Percentiles rank a stretch among this genome's conserved stretches.
Evolutionary conservation across 352 stramenopile genomes (phyloP).

Genomic region (Phytopythium mirpurense): DNA sequence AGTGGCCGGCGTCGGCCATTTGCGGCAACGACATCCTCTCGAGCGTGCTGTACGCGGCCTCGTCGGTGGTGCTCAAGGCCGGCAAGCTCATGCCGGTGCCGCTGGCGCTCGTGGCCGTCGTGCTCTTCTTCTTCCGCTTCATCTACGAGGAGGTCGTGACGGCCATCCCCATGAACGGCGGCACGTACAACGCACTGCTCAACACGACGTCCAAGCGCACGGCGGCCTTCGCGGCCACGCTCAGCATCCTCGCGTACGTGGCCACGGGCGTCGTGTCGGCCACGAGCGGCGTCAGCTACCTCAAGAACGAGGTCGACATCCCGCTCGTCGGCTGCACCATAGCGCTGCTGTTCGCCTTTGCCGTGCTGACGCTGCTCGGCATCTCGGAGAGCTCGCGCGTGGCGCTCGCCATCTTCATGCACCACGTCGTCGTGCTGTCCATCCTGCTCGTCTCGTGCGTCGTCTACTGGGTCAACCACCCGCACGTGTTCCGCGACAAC

Average conservation of each 20-base stretch:
- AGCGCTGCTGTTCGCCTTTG: slow-evolving; percentile 76
- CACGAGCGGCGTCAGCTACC: slow-evolving; percentile 53
- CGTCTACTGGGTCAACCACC: slow-evolving; percentile 49
- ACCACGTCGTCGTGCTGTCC: slow-evolving; percentile 76
- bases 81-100: slow-evolving; percentile 85
- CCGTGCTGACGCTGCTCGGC: slow-evolving; percentile 74
- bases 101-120: slow-evolving; percentile 67
- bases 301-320: slow-evolving; percentile 57
- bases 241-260: slow-evolving; percentile 90
- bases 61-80: slow-evolving; percentile 59
- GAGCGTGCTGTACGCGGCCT: slow-evolving; percentile 79
- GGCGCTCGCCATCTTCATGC: slow-evolving; percentile 79
- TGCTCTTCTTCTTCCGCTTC: slow-evolving; percentile 67
- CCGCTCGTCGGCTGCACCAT: slow-evolving; percentile 40
- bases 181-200: slow-evolving; percentile 90
- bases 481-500: slow-evolving; percentile 58
- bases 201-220: slow-evolving; percentile 90
- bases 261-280: slow-evolving; percentile 79
- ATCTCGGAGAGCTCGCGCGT: slow-evolving; percentile 85
- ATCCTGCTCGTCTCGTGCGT: slow-evolving; percentile 58
- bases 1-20: slow-evolving; percentile 88
- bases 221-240: slow-evolving; percentile 78
- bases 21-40: slow-evolving; percentile 91
- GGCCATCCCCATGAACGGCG: slow-evolving; percentile 88
- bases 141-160: slow-evolving; percentile 91